Conservation (phyloP, 2,329 filamentous ascomycete species). For the Colletotrichum noveboracense region DNA sequence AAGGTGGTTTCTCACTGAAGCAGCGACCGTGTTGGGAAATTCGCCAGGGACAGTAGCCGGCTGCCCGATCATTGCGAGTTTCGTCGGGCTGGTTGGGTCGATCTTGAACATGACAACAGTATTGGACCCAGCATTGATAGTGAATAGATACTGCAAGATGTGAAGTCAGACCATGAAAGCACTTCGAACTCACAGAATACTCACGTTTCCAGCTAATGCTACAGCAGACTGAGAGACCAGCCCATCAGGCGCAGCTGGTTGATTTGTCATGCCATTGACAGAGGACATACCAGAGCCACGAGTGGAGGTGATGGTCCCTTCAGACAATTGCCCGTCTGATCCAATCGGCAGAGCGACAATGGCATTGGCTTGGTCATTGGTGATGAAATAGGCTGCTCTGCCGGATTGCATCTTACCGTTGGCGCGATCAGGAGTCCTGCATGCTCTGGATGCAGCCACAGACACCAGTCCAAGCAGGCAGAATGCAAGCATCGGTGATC, state of each 20-base stretch:
- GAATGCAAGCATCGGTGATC: not conserved
- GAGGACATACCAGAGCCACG: constrained; percentile 50
- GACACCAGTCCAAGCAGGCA: not conserved
- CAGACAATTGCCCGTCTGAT: constrained; percentile 49
- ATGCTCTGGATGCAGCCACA: not conserved
- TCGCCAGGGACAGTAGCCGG: constrained; percentile 51
- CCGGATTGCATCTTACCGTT: not conserved
- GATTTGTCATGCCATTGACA: constrained; percentile 40
- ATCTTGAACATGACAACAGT: constrained; percentile 56
- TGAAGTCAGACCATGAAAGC: not conserved
- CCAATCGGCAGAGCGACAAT: constrained; percentile 56
- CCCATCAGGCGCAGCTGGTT: constrained; percentile 51
- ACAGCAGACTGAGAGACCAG: constrained; percentile 57
- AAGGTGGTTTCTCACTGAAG: constrained; percentile 44
- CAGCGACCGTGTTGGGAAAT: constrained; percentile 58
- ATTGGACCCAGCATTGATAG: constrained; percentile 60
- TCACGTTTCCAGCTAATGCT: constrained; percentile 54
- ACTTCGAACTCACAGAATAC: constrained; percentile 3
- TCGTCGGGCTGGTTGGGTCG: constrained; percentile 42
- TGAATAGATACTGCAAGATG: constrained; percentile 45
- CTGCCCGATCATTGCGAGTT: constrained; percentile 47
- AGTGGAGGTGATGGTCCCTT: constrained; percentile 46
- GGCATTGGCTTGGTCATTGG: constrained; percentile 54
- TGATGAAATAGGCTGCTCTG: constrained; percentile 58
- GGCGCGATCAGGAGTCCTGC: not conserved